These are phyloP conservation scores for Cotoneaster glaucophyllus DNA, from an alignment of 306 rosid species.

Conservation along the genomic window DNA sequence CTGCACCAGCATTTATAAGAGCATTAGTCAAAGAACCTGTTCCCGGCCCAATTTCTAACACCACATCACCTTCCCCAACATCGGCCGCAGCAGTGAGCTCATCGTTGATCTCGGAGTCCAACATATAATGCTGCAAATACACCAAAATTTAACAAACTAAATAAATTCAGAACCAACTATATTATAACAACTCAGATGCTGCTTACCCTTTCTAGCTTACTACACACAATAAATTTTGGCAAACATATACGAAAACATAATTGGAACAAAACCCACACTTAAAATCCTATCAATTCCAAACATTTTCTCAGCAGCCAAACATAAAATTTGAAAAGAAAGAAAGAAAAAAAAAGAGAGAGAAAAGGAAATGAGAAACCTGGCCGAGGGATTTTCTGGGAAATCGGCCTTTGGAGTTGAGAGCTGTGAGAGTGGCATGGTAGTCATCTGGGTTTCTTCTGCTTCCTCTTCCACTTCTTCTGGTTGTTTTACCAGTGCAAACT, in stretches of 20 bases:
- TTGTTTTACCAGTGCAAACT: slow-evolving; percentile 24
- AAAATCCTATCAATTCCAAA: neutral
- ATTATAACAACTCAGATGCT: neutral
- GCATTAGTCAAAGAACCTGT: slow-evolving; percentile 82
- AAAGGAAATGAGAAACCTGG: slow-evolving; percentile 40
- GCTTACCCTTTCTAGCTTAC: neutral
- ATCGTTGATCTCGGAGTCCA: slow-evolving; percentile 66
- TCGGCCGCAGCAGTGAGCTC: slow-evolving; percentile 58
- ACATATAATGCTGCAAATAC: slow-evolving; percentile 76
- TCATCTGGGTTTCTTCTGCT: slow-evolving; percentile 32
- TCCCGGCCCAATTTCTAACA: slow-evolving; percentile 91
- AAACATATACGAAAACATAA: neutral
- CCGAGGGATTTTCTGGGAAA: slow-evolving; percentile 83
- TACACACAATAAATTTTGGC: neutral
- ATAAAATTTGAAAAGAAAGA: neutral
- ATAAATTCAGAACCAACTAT: neutral
- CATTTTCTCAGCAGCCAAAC: slow-evolving; percentile 8
- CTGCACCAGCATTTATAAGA: slow-evolving; percentile 61
- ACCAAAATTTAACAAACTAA: neutral
- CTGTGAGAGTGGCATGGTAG: slow-evolving; percentile 63
- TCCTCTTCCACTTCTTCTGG: slow-evolving; percentile 12
- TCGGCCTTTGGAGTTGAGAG: slow-evolving; percentile 88
- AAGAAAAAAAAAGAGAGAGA: neutral
- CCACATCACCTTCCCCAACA: slow-evolving; percentile 63
- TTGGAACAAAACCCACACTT: neutral